These are phyloP conservation scores for Henckelia pumila DNA, from an alignment of 257 asterid species.

Conservation along the genomic window DNA sequence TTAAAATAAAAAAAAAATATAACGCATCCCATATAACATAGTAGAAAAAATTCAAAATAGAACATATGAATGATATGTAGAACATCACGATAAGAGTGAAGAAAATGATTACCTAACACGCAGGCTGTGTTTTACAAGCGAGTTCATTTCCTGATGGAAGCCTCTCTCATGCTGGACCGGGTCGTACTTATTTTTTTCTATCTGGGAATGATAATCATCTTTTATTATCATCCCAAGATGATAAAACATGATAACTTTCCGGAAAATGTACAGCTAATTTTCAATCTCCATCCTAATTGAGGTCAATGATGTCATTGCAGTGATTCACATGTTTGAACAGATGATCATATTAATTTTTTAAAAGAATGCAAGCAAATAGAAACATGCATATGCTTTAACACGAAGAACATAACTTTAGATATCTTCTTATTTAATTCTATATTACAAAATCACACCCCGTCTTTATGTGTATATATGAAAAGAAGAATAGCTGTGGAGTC, in stretches of 20 bases:
- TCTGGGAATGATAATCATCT: conserved; percentile 46
- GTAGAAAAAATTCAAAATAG: background rate
- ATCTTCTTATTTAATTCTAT: background rate
- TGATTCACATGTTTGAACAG: conserved; percentile 14
- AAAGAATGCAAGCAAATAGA: background rate
- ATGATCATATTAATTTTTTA: conserved; percentile 7
- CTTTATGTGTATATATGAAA: conserved; percentile 6
- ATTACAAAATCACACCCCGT: background rate
- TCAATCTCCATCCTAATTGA: conserved; percentile 1
- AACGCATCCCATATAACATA: background rate
- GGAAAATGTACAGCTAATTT: conserved; percentile 9
- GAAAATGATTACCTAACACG: conserved; percentile 65
- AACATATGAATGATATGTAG: conserved; percentile 7
- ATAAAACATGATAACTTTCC: conserved; percentile 1
- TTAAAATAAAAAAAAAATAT: too few species aligned
- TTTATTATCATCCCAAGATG: conserved; percentile 15
- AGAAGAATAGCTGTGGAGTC: background rate
- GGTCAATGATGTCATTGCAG: background rate
- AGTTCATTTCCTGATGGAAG: conserved; percentile 76
- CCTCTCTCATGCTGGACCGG: conserved; percentile 87
- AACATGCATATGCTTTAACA: background rate
- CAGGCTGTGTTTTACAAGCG: conserved; percentile 86
- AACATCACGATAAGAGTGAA: conserved; percentile 14
- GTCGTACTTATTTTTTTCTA: conserved; percentile 66
- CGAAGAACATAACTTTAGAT: background rate